Evolutionary conservation across 331 rosid genomes (phyloP), one percentile per base, ranked within the genome.

Genomic region (Dryas integrifolia): DNA sequence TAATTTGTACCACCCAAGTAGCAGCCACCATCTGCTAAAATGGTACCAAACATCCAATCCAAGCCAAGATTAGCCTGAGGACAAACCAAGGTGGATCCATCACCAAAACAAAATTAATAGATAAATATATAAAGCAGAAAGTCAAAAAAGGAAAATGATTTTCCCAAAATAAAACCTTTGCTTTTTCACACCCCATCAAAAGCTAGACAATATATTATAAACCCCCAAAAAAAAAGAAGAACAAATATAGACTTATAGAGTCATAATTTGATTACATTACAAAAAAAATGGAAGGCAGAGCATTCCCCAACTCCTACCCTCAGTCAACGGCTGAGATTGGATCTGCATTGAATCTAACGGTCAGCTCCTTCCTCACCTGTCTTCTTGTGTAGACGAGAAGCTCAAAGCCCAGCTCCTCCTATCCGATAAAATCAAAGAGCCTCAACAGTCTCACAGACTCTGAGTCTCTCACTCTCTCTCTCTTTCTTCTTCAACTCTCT

Each of bases 381-480:
- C 88, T 74, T 65, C 76, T 35, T 21, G 52, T n/a, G 68, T 9
- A 75, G 86, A 58, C 90, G 86, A 82, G 81, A 74, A 74, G 73
- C 73, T 83, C 85, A 78, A 64, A 64, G 30, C 67, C 43, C 60
- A 53, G 15, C 49, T 0, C 48, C 48, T 55, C 43, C 13, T 6
- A 16, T 58, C 69, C 64, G 73, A 78, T 75, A 79, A 79, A 79
- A 76, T 65, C 69, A 16, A 70, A 1, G 14, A 45, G 9, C 9
- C 5, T 2, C 67, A 24, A 47, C 12, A 30, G 35, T 70, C 16
- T 70, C 52, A 0, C 52, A 41, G 49, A 5, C 65, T 30, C 44
- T 4, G 8, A 43, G 52, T 5, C 70, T 12, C 68, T 4, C 65
- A 21, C 24, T 53, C 64, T 35, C 41, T 11, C 47, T 46, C 57